Conservation (phyloP, 768 basidiomycete genomes). For the Boletus fagicola region DNA sequence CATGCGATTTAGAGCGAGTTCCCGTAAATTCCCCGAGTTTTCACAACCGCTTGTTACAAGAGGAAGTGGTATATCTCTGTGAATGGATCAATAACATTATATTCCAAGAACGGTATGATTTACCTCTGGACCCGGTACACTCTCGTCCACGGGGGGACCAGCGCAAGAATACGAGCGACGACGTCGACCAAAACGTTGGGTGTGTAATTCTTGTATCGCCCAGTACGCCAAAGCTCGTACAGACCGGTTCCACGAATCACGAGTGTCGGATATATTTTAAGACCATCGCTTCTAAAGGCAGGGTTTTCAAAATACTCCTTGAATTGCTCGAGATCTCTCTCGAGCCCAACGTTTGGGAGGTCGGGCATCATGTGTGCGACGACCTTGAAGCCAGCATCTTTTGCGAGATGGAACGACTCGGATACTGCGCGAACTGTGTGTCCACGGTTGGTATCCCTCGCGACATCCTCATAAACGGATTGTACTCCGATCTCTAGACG, state of each 20-base stretch:
- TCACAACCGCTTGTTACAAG: conserved; percentile 96
- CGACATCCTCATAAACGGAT: conserved; percentile 98
- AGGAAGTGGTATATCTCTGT: conserved; percentile 93
- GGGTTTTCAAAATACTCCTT: conserved; percentile 99
- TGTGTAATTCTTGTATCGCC: conserved; percentile 98
- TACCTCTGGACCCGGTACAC: conserved; percentile 97
- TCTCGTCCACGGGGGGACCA: conserved; percentile 98
- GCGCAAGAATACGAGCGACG: conserved; percentile 90
- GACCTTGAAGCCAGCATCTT: conserved; percentile 99
- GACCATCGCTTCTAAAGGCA: conserved; percentile 91
- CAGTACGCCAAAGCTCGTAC: conserved; percentile 95
- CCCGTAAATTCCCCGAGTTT: conserved; percentile 94
- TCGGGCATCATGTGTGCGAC: conserved; percentile 99
- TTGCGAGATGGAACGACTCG: conserved; percentile 95
- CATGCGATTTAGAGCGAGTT: conserved; percentile 95
- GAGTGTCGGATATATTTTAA: conserved; percentile 97
- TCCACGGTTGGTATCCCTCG: conserved; percentile 96
- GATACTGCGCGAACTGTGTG: conserved; percentile 97
- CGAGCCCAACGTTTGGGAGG: conserved; percentile 94
- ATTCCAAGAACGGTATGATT: conserved; percentile 16
- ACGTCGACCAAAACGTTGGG: conserved; percentile 98
- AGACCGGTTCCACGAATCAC: conserved; percentile 96
- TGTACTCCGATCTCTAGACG: conserved; percentile 98
- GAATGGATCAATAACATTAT: conserved; percentile 1
- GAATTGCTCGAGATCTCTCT: conserved; percentile 97